phyloP scores from a whole-genome alignment of 2,329 filamentous ascomycete genomes.

The Scedosporium apiospermum region DNA sequence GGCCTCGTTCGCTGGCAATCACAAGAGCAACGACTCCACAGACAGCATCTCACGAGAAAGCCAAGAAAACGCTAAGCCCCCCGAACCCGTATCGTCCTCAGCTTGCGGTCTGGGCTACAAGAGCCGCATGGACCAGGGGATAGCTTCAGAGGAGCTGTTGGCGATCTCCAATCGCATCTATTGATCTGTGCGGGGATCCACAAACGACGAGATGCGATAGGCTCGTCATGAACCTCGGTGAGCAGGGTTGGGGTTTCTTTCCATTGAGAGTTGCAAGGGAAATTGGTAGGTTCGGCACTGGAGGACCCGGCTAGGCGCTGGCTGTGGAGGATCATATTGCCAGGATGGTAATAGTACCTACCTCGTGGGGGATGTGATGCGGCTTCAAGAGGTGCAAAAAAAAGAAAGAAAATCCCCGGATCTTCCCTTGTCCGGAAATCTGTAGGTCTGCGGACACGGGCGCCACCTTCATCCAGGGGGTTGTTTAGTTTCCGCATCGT shows the following conservation, averaged over 20 bases:
- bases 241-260: neutral
- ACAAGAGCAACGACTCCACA: neutral
- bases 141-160: neutral
- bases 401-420: neutral
- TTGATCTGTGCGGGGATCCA: neutral
- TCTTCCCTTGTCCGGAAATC: neutral
- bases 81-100: neutral
- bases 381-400: neutral
- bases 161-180: neutral
- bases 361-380: neutral
- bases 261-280: neutral
- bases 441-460: neutral
- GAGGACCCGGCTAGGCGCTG: neutral
- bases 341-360: neutral
- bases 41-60: neutral
- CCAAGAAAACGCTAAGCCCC: neutral
- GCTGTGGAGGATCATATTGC: neutral
- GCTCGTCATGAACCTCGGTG: neutral
- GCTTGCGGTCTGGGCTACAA: neutral
- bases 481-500: neutral
- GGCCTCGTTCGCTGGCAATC: neutral
- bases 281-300: neutral
- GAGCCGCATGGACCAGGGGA: neutral
- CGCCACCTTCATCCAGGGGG: neutral
- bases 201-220: slow-evolving; percentile 1